phyloP scores from a whole-genome alignment of 2,329 filamentous ascomycete genomes.

The Geosmithia putterillii region DNA sequence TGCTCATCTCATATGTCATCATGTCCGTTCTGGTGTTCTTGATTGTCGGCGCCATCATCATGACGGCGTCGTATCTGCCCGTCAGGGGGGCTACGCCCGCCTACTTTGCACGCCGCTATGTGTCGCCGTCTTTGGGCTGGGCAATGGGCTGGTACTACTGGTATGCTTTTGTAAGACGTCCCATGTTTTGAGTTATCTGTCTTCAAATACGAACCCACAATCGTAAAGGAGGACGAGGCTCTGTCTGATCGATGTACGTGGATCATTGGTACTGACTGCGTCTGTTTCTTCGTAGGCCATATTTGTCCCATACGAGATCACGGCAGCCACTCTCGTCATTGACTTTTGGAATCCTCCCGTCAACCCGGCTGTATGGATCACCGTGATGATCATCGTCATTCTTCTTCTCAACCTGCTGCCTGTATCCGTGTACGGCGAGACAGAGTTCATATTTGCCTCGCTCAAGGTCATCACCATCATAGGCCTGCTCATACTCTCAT shows the following conservation, averaged over 20 bases:
- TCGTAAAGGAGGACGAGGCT: too few relatives aligned
- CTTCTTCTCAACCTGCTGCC: slow-evolving; percentile 8
- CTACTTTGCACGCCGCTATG: slow-evolving; percentile 8
- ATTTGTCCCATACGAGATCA: slow-evolving; percentile 8
- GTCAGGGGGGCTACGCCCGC: slow-evolving; percentile 5
- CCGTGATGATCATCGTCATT: slow-evolving; percentile 9
- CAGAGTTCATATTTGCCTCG: slow-evolving; percentile 34
- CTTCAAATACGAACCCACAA: too few relatives aligned
- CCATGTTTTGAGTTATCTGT: too few relatives aligned
- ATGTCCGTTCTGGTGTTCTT: slow-evolving; percentile 44
- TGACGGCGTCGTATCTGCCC: slow-evolving; percentile 40
- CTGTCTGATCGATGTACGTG: too few relatives aligned
- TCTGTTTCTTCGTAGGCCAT: slow-evolving; percentile 3
- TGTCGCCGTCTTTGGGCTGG: slow-evolving; percentile 6
- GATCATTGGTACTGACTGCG: too few relatives aligned
- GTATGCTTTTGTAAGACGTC: slow-evolving; percentile 5
- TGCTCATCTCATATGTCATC: slow-evolving; percentile 44
- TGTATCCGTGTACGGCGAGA: slow-evolving; percentile 29
- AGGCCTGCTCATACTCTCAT: slow-evolving; percentile 32
- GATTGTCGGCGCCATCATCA: slow-evolving; percentile 46
- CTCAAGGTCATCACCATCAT: slow-evolving; percentile 37
- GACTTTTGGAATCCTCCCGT: slow-evolving; percentile 10
- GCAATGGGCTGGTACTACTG: slow-evolving; percentile 5
- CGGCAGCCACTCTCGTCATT: slow-evolving; percentile 8
- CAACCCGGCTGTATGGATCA: slow-evolving; percentile 11